Conservation (phyloP, 1,284 basidiomycete genomes). For the Rhodotorula sp. region DNA sequence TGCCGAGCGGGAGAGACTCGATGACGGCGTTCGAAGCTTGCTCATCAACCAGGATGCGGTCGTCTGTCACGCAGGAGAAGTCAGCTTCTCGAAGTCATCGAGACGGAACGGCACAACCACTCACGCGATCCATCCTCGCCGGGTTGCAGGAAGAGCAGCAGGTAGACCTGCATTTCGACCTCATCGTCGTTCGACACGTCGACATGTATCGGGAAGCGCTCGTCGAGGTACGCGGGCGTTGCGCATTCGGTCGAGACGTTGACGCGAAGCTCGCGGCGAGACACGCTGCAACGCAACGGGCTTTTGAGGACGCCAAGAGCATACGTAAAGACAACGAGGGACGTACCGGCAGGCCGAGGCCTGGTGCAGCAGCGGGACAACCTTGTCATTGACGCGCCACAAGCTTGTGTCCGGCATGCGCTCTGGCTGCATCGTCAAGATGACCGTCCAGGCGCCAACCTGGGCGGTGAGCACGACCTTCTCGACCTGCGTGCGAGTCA, state of each 20-base stretch:
- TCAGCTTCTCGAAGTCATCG: not conserved
- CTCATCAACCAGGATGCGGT: slow-evolving; percentile 26
- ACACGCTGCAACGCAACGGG: slow-evolving; percentile 57
- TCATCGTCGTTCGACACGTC: slow-evolving; percentile 69
- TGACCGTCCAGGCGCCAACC: slow-evolving; percentile 20
- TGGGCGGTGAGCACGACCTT: slow-evolving; percentile 9
- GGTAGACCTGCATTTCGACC: slow-evolving; percentile 63
- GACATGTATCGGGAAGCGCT: slow-evolving; percentile 69
- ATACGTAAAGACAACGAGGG: no score
- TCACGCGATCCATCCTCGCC: slow-evolving; percentile 72
- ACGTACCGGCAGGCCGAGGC: slow-evolving; percentile 21
- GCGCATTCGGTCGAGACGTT: slow-evolving; percentile 38
- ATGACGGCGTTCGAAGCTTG: slow-evolving; percentile 67
- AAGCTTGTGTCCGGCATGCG: not conserved
- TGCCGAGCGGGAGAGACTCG: slow-evolving; percentile 68
- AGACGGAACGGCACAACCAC: slow-evolving; percentile 43
- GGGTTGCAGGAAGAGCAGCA: slow-evolving; percentile 76
- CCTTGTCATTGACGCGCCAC: slow-evolving; percentile 16
- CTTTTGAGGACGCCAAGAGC: not conserved
- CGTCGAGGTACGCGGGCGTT: slow-evolving; percentile 71
- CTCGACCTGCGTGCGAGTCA: slow-evolving; percentile 10
- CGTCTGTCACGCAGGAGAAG: slow-evolving; percentile 5
- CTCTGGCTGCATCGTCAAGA: slow-evolving; percentile 9
- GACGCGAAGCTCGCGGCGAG: slow-evolving; percentile 61
- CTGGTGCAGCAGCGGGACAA: not conserved